Percentiles rank a stretch among this genome's conserved stretches.
These are phyloP conservation scores for Didymella glomerata DNA, from an alignment of 2,329 filamentous ascomycete species.

Conservation along the genomic window DNA sequence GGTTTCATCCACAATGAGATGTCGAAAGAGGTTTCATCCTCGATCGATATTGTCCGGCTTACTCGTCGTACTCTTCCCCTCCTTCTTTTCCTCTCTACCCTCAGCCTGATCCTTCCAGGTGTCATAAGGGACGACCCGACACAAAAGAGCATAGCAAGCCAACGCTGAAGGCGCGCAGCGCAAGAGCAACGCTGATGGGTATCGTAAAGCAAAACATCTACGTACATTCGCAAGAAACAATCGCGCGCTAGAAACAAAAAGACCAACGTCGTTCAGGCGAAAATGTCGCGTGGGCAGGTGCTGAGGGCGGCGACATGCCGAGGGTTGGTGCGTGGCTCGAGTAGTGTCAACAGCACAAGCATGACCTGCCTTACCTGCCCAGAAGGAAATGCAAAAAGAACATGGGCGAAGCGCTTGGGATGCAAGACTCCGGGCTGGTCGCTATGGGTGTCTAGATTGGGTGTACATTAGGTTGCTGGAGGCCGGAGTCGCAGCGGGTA, in stretches of 20 bases:
- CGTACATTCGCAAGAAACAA: conserved; percentile 20
- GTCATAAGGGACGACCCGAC: neutral
- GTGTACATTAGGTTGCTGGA: conserved; percentile 2
- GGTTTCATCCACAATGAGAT: conserved; percentile 22
- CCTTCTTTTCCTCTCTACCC: neutral
- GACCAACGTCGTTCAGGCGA: neutral
- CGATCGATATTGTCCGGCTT: neutral
- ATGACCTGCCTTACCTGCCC: conserved; percentile 35
- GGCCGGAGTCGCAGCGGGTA: conserved; percentile 15
- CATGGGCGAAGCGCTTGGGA: conserved; percentile 26
- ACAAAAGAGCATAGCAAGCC: neutral
- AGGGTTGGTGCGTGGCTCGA: conserved; percentile 15
- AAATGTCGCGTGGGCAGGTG: conserved; percentile 27
- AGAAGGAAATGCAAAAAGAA: conserved; percentile 15
- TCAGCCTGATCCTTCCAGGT: neutral
- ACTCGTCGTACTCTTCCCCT: neutral
- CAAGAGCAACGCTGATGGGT: conserved; percentile 16
- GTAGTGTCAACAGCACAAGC: conserved; percentile 29
- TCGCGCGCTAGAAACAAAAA: neutral
- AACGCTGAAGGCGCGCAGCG: conserved; percentile 6
- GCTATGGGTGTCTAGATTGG: conserved; percentile 27
- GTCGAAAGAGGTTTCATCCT: conserved; percentile 12
- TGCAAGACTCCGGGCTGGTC: conserved; percentile 23
- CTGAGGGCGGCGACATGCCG: conserved; percentile 21
- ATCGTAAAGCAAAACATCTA: conserved; percentile 25